Base-by-base conservation (phyloP, 2,329 filamentous ascomycete species). In the Microsporum canis region DNA sequence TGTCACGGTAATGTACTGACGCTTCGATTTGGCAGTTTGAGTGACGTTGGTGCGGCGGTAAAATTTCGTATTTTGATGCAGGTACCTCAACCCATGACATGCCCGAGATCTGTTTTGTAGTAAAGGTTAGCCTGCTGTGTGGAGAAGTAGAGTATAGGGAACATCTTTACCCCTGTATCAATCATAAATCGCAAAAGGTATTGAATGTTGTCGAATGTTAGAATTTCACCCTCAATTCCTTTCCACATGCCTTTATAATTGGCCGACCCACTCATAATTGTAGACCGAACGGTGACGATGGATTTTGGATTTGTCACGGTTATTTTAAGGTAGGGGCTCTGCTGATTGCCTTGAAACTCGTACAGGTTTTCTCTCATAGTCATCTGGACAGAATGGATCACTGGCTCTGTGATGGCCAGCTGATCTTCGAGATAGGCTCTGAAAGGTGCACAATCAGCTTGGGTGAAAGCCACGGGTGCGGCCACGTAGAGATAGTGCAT, bases 11-110 rank as follows among this genome's bases (percentile, higher is more conserved):
- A 71, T 88, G 86, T 61, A 95, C 84, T 66, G 86, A 82, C 10
- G 92, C 94, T 76, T 99, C 94, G 65, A 99, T 95, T 74, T 99
- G 94, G 72, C 94, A 97, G 68, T 91, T 96, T 1, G 92, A 97
- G 65, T 96, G 88, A 63, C 85, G 83, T 62, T 87, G 80, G 60
- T 82, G 74, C 10, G 83, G 75, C 1, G 84, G 77, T 17, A 96
- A 79, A 58, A 95, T 78, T 60, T 81, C 80, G 76, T 92, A 96
- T 64, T 86, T 85, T 34, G 80, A 81, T 2, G 87, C 81, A 27
- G 89, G 87, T 17, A 87, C 89, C 73, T 96, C 90, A 0, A 97
- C 90, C 94, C 94, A 99, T 0, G 91, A 92, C 94, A 99, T 99
- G 65, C 94, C 94, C 61, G 88, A 82, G 51, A 99, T 87, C 82